phyloP scores from a whole-genome alignment of 2,329 filamentous ascomycete genomes.

The Colletotrichum trifolii region DNA sequence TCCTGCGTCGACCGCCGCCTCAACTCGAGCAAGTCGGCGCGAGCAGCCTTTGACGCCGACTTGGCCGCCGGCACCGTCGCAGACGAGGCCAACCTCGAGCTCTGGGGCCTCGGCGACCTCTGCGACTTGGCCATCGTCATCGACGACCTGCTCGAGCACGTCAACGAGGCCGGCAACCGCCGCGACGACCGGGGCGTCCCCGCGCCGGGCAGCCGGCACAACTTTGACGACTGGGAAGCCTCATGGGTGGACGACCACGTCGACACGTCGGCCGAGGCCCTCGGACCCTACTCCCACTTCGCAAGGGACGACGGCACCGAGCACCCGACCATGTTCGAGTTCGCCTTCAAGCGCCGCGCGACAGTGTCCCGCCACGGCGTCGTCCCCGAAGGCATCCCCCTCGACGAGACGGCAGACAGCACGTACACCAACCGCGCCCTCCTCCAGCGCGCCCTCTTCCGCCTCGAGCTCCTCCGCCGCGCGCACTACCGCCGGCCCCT shows the following conservation, averaged over 20 bases:
- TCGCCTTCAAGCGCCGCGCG: constrained; percentile 3
- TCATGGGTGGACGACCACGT: not conserved
- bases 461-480: constrained; percentile 23
- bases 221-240: constrained; percentile 7
- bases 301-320: constrained; percentile 13
- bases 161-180: not conserved
- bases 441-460: constrained; percentile 32
- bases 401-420: not conserved
- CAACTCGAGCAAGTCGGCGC: constrained; percentile 1
- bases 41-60: constrained; percentile 10
- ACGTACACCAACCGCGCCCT: not conserved
- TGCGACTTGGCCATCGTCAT: not conserved
- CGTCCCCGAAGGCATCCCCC: not conserved
- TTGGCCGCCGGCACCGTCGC: not conserved
- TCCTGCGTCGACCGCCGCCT: constrained; percentile 27
- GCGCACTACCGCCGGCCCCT: constrained; percentile 19
- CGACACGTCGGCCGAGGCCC: not conserved
- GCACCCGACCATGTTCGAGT: constrained; percentile 1
- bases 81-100: not conserved
- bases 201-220: not conserved
- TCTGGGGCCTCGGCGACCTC: constrained; percentile 27
- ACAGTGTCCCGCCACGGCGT: not conserved
- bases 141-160: constrained; percentile 8
- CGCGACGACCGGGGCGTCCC: not conserved
- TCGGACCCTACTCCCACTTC: not conserved